Conservation (phyloP, 1,284 basidiomycete genomes). For the Ceratobasidium sp. region DNA sequence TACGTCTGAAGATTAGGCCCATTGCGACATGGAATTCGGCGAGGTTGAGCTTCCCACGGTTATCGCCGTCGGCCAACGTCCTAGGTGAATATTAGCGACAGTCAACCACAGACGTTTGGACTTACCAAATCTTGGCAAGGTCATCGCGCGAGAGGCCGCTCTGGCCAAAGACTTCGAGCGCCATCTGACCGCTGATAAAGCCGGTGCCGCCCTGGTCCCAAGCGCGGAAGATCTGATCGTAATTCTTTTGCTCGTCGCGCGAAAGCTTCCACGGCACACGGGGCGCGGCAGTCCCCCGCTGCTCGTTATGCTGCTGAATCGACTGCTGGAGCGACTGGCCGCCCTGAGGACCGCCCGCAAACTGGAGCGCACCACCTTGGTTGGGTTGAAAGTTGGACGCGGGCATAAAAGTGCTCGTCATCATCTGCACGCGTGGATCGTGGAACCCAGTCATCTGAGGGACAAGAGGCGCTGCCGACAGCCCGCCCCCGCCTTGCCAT, state of each 20-base stretch:
- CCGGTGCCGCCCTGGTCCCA: slow-evolving; percentile 89
- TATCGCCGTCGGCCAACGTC: slow-evolving; percentile 87
- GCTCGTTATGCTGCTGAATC: slow-evolving; percentile 80
- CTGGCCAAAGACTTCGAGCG: slow-evolving; percentile 93
- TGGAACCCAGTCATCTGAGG: slow-evolving; percentile 83
- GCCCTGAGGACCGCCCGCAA: slow-evolving; percentile 59
- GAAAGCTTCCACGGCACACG: slow-evolving; percentile 88
- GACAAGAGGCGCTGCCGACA: slow-evolving; percentile 58
- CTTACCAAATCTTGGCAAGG: slow-evolving; percentile 92
- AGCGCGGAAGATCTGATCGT: slow-evolving; percentile 94
- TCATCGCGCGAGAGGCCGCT: slow-evolving; percentile 90
- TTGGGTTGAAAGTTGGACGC: slow-evolving; percentile 61
- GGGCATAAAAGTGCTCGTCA: slow-evolving; percentile 89
- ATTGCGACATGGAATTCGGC: slow-evolving; percentile 99
- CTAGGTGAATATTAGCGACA: slow-evolving; percentile 53
- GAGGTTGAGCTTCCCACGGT: slow-evolving; percentile 91
- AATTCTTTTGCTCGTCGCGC: slow-evolving; percentile 94
- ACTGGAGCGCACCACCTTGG: slow-evolving; percentile 68
- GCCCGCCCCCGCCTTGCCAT: slow-evolving; percentile 54
- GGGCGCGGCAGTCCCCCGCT: slow-evolving; percentile 71
- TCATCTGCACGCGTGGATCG: slow-evolving; percentile 83
- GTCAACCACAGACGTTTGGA: slow-evolving; percentile 39
- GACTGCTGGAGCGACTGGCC: slow-evolving; percentile 71
- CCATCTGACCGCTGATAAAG: slow-evolving; percentile 87
- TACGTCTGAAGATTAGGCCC: slow-evolving; percentile 95